Conservation (phyloP, 352 stramenopile genomes). For the Phytopythium delawarense region DNA sequence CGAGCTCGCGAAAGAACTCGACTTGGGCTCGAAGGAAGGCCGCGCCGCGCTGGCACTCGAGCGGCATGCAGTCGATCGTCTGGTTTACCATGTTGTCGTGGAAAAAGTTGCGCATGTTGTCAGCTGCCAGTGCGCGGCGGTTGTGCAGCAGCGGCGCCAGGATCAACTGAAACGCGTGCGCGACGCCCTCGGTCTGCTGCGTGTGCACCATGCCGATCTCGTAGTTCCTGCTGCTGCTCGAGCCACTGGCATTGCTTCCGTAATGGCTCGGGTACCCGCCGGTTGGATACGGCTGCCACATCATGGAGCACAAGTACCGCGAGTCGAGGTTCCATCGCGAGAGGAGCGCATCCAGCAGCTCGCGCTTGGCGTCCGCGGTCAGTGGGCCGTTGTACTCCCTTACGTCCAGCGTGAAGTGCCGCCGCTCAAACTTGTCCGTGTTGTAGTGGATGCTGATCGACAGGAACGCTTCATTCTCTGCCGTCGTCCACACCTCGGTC, state of each 20-base stretch:
- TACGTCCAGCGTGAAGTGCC: conserved; percentile 45
- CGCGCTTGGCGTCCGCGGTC: conserved; percentile 33
- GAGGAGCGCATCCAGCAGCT: conserved; percentile 37
- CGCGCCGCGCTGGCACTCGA: conserved; percentile 30
- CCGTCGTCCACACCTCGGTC: conserved; percentile 43
- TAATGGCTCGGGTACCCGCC: not conserved
- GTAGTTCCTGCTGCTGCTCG: conserved; percentile 1
- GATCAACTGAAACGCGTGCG: conserved; percentile 41
- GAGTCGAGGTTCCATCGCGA: conserved; percentile 42
- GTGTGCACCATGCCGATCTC: conserved; percentile 20
- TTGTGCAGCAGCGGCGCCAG: conserved; percentile 35
- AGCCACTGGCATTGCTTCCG: not conserved
- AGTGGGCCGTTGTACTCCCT: conserved; percentile 36
- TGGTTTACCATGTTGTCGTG: conserved; percentile 43
- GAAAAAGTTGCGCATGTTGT: conserved; percentile 37
- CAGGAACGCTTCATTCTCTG: conserved; percentile 39
- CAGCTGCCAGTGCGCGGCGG: conserved; percentile 24
- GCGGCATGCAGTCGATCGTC: conserved; percentile 24
- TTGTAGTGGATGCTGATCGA: conserved; percentile 45
- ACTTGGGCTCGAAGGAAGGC: conserved; percentile 32
- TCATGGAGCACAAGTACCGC: conserved; percentile 38
- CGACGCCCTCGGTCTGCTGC: conserved; percentile 33
- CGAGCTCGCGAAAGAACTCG: conserved; percentile 31
- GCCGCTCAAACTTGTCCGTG: conserved; percentile 33
- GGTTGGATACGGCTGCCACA: conserved; percentile 39